These are phyloP conservation scores for Claviceps monticola DNA, from an alignment of 2,329 filamentous ascomycete genomes.

Conservation along the genomic window DNA sequence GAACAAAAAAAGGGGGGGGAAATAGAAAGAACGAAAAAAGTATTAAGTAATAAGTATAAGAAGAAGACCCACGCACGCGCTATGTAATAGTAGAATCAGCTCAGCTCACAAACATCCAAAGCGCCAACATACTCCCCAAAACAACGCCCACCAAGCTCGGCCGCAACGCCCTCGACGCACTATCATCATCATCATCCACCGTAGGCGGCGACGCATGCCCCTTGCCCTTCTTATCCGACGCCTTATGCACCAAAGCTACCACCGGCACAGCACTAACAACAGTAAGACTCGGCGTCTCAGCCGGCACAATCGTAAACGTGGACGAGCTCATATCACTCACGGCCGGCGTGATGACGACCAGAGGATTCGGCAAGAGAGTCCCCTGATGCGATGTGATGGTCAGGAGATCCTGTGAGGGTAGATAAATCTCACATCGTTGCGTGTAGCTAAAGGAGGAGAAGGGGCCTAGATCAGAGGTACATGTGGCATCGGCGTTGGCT, in stretches of 20 bases:
- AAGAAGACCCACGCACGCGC: too few species aligned
- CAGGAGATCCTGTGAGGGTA: neutral
- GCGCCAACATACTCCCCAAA: neutral
- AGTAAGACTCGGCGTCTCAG: neutral
- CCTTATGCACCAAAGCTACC: constrained; percentile 8
- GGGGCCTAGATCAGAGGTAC: constrained; percentile 5
- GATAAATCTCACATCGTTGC: neutral
- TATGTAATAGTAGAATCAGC: neutral
- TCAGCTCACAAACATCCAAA: neutral
- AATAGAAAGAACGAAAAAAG: neutral
- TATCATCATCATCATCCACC: neutral
- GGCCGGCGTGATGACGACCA: constrained; percentile 1
- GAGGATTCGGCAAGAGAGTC: neutral
- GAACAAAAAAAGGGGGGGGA: neutral
- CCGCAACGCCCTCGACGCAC: neutral
- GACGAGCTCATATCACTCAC: neutral
- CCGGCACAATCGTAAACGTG: neutral
- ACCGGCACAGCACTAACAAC: constrained; percentile 6
- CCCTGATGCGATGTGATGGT: neutral
- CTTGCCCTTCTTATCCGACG: constrained; percentile 4
- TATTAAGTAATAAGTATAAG: neutral
- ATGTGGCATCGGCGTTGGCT: constrained; percentile 3
- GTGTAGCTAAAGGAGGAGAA: neutral
- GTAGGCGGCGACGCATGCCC: neutral
- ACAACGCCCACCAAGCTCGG: neutral